phyloP scores from a whole-genome alignment of 208 protist genomes.

The Crithidia expoeki region DNA sequence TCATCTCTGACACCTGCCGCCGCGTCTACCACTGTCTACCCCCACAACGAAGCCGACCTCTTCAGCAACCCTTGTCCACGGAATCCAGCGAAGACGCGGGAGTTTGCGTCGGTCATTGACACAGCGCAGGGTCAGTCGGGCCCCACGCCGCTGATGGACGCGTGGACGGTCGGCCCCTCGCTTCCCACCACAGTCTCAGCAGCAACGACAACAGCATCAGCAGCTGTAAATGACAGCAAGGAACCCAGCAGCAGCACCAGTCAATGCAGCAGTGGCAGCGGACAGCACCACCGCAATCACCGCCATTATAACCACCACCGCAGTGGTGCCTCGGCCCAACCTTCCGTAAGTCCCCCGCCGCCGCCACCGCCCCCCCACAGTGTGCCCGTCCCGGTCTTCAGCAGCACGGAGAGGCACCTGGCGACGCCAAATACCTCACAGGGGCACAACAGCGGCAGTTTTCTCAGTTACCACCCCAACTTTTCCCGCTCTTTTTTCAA shows the following conservation, averaged over 20 bases:
- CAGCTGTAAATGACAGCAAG: neutral
- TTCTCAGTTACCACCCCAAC: conserved; percentile 16
- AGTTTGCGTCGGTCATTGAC: neutral
- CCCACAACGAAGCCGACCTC: neutral
- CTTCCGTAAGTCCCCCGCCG: neutral
- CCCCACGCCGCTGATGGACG: neutral
- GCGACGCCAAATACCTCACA: neutral
- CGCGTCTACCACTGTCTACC: conserved; percentile 5
- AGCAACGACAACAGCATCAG: neutral
- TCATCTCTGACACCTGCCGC: neutral
- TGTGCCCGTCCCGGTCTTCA: conserved; percentile 8
- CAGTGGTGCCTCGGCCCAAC: neutral
- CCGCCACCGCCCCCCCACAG: neutral
- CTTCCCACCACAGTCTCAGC: neutral
- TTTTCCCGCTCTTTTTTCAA: conserved; percentile 3
- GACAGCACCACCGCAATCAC: neutral
- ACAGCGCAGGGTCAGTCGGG: neutral
- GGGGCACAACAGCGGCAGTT: conserved; percentile 14
- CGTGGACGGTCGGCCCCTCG: conserved; percentile 6
- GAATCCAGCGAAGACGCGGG: neutral
- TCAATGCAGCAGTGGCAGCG: conserved; percentile 12
- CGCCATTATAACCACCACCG: neutral
- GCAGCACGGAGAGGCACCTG: conserved; percentile 12
- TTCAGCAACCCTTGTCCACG: neutral
- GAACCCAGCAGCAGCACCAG: conserved; percentile 4